phyloP scores from a whole-genome alignment of 192 early-diverging fungal genomes.

The Linnemannia hyalina region DNA sequence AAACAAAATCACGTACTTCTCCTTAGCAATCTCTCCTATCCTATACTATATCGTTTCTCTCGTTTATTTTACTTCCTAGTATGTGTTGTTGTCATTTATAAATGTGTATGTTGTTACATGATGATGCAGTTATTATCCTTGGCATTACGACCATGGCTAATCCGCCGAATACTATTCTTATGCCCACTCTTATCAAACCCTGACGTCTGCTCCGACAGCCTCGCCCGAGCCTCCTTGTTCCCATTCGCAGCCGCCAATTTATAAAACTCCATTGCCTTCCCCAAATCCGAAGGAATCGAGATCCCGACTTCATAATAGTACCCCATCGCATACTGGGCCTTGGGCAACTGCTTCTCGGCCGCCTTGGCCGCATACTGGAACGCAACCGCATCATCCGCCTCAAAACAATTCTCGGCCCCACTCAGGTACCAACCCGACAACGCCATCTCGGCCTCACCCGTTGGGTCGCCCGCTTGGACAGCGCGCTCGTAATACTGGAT shows the following conservation, averaged over 20 bases:
- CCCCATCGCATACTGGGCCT: constrained; percentile 92
- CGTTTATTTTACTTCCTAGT: not conserved
- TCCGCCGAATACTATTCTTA: constrained; percentile 38
- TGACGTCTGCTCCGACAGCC: constrained; percentile 13
- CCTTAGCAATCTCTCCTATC: too few relatives aligned
- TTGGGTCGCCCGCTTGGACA: constrained; percentile 64
- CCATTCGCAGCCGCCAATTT: constrained; percentile 30
- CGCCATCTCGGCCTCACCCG: constrained; percentile 88
- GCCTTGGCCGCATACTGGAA: constrained; percentile 88
- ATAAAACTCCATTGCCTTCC: constrained; percentile 61
- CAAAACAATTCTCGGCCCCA: constrained; percentile 76
- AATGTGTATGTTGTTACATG: constrained; percentile 27
- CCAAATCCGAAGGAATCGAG: constrained; percentile 66
- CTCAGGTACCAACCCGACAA: constrained; percentile 90
- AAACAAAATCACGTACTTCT: too few relatives aligned
- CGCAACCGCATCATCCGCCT: constrained; percentile 78
- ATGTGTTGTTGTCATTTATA: not conserved
- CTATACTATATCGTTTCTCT: too few relatives aligned
- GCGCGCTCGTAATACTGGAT: constrained; percentile 86
- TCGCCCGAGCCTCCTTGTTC: constrained; percentile 40
- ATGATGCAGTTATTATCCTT: constrained; percentile 40
- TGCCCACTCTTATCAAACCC: constrained; percentile 29
- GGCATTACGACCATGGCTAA: constrained; percentile 33
- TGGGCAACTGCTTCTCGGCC: constrained; percentile 81
- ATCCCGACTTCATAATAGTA: constrained; percentile 91